These are phyloP conservation scores for Fibroporia radiculosa DNA, from an alignment of 768 basidiomycete species.

Conservation along the genomic window DNA sequence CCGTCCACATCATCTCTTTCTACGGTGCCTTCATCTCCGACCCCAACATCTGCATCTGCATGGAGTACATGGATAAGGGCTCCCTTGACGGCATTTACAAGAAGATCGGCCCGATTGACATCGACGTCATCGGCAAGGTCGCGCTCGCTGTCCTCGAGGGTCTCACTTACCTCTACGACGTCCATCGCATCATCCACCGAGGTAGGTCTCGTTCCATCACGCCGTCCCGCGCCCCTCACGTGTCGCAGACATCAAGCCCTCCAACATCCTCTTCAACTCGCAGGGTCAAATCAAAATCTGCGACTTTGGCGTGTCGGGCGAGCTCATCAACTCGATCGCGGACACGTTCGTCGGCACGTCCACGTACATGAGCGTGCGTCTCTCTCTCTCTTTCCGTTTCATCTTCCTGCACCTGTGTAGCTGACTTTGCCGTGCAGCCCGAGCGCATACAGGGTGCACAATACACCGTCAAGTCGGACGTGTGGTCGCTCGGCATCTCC, in stretches of 20 bases:
- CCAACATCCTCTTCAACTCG: conserved; percentile 94
- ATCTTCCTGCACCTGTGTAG: conserved; percentile 7
- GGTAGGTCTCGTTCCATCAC: conserved; percentile 45
- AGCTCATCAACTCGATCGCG: conserved; percentile 97
- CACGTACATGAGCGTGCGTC: conserved; percentile 96
- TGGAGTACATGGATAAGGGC: conserved; percentile 95
- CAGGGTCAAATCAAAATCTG: conserved; percentile 97
- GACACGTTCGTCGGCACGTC: conserved; percentile 99
- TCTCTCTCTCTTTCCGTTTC: conserved; percentile 5
- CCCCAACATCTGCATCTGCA: conserved; percentile 98
- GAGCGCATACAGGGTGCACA: conserved; percentile 98
- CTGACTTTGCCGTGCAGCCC: conserved; percentile 52
- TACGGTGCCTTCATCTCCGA: conserved; percentile 95
- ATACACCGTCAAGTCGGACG: conserved; percentile 98
- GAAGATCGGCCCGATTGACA: conserved; percentile 87
- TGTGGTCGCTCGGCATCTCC: conserved; percentile 97
- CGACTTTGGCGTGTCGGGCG: conserved; percentile 98
- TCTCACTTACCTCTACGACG: conserved; percentile 94
- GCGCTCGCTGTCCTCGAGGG: conserved; percentile 94
- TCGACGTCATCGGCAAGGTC: conserved; percentile 88
- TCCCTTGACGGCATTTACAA: conserved; percentile 95
- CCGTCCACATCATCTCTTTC: conserved; percentile 92
- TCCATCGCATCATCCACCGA: conserved; percentile 95
- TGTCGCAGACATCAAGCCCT: conserved; percentile 92
- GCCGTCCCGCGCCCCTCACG: background rate